Evolutionary conservation across 176 grass and related monocot genomes (phyloP).

Genomic region (maize (Zea mays)): DNA sequence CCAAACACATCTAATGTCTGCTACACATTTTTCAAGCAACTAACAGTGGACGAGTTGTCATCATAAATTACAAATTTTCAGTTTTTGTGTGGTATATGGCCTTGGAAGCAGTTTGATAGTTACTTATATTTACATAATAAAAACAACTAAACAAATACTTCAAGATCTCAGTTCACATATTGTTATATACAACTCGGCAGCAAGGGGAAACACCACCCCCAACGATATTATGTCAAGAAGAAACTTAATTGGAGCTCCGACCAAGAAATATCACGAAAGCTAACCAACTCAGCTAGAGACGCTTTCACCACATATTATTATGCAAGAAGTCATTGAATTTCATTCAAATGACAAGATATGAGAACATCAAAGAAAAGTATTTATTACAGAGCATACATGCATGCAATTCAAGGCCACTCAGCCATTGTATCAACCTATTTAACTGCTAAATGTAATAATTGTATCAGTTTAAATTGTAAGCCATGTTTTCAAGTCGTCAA

Average conservation of each 20-base stretch:
- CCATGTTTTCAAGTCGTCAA: too few species aligned
- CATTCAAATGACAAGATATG: not conserved
- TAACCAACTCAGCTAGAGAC: too few species aligned
- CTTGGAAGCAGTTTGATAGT: conserved; percentile 9
- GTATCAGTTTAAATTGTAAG: not conserved
- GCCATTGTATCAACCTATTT: not conserved
- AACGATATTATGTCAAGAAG: too few species aligned
- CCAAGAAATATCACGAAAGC: too few species aligned
- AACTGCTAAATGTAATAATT: not conserved
- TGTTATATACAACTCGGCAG: too few species aligned
- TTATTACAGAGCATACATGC: not conserved
- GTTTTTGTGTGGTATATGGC: not conserved
- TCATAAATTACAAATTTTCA: not conserved
- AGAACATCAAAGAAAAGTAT: not conserved
- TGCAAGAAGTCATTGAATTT: conserved; percentile 10
- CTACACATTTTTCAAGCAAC: conserved; percentile 14
- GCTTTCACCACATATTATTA: too few species aligned
- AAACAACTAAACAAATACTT: not conserved
- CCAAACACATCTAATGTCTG: too few species aligned
- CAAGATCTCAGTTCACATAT: not conserved
- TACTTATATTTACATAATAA: conserved; percentile 1
- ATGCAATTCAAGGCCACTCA: conserved; percentile 18
- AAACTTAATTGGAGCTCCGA: too few species aligned
- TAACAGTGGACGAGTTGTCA: not conserved
- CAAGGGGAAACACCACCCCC: too few species aligned